Base-by-base conservation (phyloP, 2,329 filamentous ascomycete genomes). In the Stachybotrys elegans region DNA sequence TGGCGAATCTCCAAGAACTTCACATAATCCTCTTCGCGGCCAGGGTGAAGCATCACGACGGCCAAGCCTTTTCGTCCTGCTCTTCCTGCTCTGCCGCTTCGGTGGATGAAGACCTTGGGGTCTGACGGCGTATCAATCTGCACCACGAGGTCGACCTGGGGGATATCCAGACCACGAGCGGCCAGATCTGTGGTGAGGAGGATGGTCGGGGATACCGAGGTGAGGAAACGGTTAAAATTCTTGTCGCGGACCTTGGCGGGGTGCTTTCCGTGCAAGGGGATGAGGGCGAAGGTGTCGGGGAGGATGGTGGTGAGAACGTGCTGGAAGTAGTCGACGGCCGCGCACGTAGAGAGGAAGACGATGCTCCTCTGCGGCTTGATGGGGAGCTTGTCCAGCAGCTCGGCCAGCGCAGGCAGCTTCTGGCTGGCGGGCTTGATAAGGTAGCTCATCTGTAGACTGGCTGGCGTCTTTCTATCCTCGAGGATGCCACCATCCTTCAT, bases 81-180 rank as follows among this genome's bases (percentile, higher is more conserved):
- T 19, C 93, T 79, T 0, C 93, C 93, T 1, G 93, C 89, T 51
- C 93, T 79, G 2, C 93, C 93, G 22, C 93, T 86, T 5, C 93
- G 84, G 65, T 98, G 93, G 48, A 98, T 88, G 58, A 97, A 97
- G 11, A 87, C 90, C 62, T 97, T 97, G 0, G 91, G 88, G 56
- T 96, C 91, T 32, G 85, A 88, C 2, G 58, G 89, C 66, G 56
- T 86, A 60, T 96, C 91, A 35, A 96, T 74, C 60, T 96, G 92
- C 1, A 95, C 78, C 5, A 96, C 91, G 2, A 96, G 75, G 59
- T 96, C 92, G 31, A 96, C 90, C 45, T 90, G 82, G 0, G 91
- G 90, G 43, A 96, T 93, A 61, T 97, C 92, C 5, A 97, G 77
- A 13, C 92, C 92, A 48, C 92, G 81, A 3, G 92, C 88, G 3